Conservation (phyloP, 1,139 yeast genomes). For the Candida sp. region DNA sequence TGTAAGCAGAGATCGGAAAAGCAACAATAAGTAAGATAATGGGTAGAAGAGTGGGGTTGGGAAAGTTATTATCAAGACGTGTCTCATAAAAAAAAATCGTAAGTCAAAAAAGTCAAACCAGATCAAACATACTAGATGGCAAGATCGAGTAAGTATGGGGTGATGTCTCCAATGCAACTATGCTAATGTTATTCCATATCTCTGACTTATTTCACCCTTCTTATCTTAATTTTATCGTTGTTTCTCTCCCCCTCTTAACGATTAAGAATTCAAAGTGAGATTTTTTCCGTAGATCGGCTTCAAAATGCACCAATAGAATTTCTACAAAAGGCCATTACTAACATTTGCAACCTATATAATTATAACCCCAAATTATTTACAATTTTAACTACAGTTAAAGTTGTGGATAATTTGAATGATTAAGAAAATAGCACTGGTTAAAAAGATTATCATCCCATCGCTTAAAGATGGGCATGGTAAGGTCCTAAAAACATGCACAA, state of each 20-base stretch:
- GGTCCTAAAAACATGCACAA: constrained; percentile 54
- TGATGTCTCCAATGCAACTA: too few relatives aligned
- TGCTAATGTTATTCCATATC: too few relatives aligned
- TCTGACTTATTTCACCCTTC: too few relatives aligned
- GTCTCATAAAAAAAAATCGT: too few relatives aligned
- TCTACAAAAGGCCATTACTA: background rate
- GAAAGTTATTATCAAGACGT: too few relatives aligned
- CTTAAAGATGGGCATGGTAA: constrained; percentile 8
- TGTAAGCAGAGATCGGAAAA: background rate
- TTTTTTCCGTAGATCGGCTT: background rate
- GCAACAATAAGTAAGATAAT: background rate
- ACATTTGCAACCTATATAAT: background rate
- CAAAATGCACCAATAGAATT: background rate
- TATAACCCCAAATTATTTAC: background rate
- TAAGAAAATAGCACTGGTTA: background rate
- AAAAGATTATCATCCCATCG: background rate
- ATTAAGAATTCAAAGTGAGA: too few relatives aligned
- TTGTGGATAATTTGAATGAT: background rate
- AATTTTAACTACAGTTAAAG: background rate
- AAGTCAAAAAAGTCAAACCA: too few relatives aligned
- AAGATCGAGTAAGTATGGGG: too few relatives aligned
- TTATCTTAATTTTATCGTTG: too few relatives aligned
- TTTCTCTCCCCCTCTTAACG: too few relatives aligned
- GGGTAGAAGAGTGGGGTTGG: background rate
- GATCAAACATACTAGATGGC: too few relatives aligned